Evolutionary conservation across 1,284 basidiomycete genomes (phyloP), one percentile per base, ranked within the genome.

Genomic region (Tilletia walkeri): DNA sequence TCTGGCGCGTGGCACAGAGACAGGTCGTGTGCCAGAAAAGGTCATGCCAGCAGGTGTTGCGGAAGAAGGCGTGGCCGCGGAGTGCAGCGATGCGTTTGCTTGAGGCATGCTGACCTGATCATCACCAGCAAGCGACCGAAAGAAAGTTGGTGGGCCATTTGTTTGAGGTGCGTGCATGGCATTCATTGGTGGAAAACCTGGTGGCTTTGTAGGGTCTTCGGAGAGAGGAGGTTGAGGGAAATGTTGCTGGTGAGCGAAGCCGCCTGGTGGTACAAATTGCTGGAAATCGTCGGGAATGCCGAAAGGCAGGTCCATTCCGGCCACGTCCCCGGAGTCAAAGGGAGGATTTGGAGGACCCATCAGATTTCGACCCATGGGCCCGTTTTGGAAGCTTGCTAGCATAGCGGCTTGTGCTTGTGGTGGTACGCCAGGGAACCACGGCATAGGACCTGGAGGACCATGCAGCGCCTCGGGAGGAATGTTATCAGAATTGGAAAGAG

Each of bases 341-440:
- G 16, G 16, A 7, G 16, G 36, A 90, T 73, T 92, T 91, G 69
- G 89, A 90, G 76, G 90, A 89, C 75, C 90, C 88, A 67, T 91
- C 91, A 89, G 0, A 89, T 9, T 91, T 90, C 0, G 89, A 90
- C n/a, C 67, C 34, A 20, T 30, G 49, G 39, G 70, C 67, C 36
- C 70, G 67, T 65, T 68, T 39, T n/a, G 67, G 4, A 36, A 36
- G 56, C 56, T 34, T 3, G 24, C 59, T 18, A 63, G 59, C 12
- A 63, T 14, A 16, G 59, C 59, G 59, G 59, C 59, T 16, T 34
- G 36, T 18, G 59, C 59, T 18, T 38, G 59, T 12, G 59, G 59
- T 16, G 59, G 59, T 20, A 63, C 38, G 4, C 59, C 59, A 14
- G 59, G 30, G 20, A 63, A 41, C 59, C 59, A 63, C 16, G 59